phyloP scores from a whole-genome alignment of 2,329 filamentous ascomycete species.

The Coniochaeta sp. region DNA sequence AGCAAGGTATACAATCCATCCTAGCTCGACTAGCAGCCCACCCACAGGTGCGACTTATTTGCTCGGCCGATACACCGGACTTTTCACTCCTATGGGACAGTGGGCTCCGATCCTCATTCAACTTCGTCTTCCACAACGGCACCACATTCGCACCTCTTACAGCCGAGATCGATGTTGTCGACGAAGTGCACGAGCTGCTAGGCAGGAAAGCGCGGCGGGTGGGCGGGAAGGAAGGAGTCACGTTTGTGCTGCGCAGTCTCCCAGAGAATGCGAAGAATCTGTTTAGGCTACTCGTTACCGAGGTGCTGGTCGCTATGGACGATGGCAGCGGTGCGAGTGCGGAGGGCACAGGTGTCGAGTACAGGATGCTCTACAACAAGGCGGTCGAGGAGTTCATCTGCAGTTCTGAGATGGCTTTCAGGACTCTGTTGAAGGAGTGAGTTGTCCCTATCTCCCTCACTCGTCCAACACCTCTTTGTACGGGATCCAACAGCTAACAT shows the following conservation, averaged over 20 bases:
- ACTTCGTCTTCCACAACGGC: constrained; percentile 87
- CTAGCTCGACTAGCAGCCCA: constrained; percentile 72
- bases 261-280: constrained; percentile 87
- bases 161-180: constrained; percentile 74
- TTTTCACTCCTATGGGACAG: constrained; percentile 88
- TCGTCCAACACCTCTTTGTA: too few relatives aligned
- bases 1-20: constrained; percentile 58
- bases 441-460: constrained; percentile 18
- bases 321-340: constrained; percentile 42
- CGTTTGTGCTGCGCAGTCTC: constrained; percentile 81
- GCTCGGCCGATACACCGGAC: constrained; percentile 80
- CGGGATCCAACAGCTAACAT: constrained; percentile 17
- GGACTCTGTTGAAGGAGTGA: constrained; percentile 86
- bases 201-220: constrained; percentile 72
- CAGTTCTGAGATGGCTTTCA: constrained; percentile 91
- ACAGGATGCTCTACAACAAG: constrained; percentile 87
- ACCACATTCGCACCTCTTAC: constrained; percentile 76
- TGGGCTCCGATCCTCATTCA: constrained; percentile 71
- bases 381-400: constrained; percentile 96
- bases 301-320: constrained; percentile 67
- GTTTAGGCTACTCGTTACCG: constrained; percentile 76
- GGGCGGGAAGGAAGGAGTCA: constrained; percentile 84
- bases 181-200: constrained; percentile 82
- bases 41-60: constrained; percentile 62
- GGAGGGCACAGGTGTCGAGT: constrained; percentile 71